These are phyloP conservation scores for Penicillium sp. DNA, from an alignment of 2,329 filamentous ascomycete species.

Conservation along the genomic window DNA sequence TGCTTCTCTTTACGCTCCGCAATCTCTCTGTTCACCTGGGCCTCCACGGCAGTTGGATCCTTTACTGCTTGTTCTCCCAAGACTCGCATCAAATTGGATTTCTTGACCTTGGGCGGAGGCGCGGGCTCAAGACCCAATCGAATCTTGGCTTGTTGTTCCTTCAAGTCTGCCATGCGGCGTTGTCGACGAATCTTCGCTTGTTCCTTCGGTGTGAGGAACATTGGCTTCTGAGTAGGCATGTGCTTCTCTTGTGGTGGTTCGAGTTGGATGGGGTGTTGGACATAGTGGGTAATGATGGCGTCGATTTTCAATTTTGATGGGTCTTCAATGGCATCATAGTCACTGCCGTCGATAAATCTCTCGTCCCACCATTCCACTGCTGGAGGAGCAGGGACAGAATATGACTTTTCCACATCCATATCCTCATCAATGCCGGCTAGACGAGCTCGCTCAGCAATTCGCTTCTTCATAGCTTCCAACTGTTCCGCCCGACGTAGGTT, in stretches of 20 bases:
- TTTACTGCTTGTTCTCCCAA: slow-evolving; percentile 90
- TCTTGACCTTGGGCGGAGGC: slow-evolving; percentile 93
- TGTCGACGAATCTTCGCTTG: slow-evolving; percentile 88
- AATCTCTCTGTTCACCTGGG: slow-evolving; percentile 89
- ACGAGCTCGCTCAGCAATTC: slow-evolving; percentile 81
- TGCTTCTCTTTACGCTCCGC: slow-evolving; percentile 80
- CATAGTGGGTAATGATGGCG: slow-evolving; percentile 78
- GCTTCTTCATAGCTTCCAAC: slow-evolving; percentile 91
- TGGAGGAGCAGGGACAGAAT: slow-evolving; percentile 78
- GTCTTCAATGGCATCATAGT: slow-evolving; percentile 70
- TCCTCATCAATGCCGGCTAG: slow-evolving; percentile 95
- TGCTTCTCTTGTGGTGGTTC: slow-evolving; percentile 90
- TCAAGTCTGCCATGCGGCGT: slow-evolving; percentile 85
- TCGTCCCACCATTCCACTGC: slow-evolving; percentile 98
- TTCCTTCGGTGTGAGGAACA: slow-evolving; percentile 89
- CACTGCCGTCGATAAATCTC: slow-evolving; percentile 71
- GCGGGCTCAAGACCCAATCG: slow-evolving; percentile 85
- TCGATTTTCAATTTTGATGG: slow-evolving; percentile 69
- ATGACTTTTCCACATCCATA: slow-evolving; percentile 83
- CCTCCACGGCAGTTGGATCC: slow-evolving; percentile 95
- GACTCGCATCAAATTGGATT: slow-evolving; percentile 95
- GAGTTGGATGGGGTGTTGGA: slow-evolving; percentile 89
- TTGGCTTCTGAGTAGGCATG: slow-evolving; percentile 75
- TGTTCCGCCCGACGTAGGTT: slow-evolving; percentile 83
- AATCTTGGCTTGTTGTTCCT: slow-evolving; percentile 96